Conservation (phyloP, 306 rosid genomes). For the Mucuna pruriens region DNA sequence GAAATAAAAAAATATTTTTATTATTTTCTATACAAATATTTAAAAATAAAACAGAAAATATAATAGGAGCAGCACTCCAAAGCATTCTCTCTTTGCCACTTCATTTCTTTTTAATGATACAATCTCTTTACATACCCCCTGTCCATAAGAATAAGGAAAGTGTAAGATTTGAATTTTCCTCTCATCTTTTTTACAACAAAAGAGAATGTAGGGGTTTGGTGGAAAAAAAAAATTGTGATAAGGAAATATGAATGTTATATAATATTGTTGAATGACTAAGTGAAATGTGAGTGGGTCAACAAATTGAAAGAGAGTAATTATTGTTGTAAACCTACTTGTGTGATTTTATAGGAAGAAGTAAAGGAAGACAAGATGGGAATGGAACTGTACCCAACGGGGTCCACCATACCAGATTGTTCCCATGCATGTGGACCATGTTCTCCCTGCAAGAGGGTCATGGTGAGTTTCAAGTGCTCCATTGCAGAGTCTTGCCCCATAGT, state of each 20-base stretch:
- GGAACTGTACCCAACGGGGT: slow-evolving; percentile 77
- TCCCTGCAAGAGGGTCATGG: slow-evolving; percentile 93
- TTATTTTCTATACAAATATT: background rate
- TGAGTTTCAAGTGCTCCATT: slow-evolving; percentile 82
- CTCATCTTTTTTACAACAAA: background rate
- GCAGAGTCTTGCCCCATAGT: slow-evolving; percentile 92
- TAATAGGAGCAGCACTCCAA: background rate
- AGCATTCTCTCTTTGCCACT: background rate
- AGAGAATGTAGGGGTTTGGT: background rate
- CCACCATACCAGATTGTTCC: slow-evolving; percentile 88
- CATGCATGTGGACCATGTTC: slow-evolving; percentile 96
- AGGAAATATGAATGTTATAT: background rate
- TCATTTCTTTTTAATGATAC: background rate
- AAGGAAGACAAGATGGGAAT: slow-evolving; percentile 44
- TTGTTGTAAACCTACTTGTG: slow-evolving; percentile 2
- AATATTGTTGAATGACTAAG: background rate
- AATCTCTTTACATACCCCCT: no score
- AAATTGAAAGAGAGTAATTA: background rate
- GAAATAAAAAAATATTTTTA: background rate
- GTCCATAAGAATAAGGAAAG: background rate
- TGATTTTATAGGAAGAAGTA: slow-evolving; percentile 46
- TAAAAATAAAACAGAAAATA: background rate
- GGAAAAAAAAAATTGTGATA: background rate
- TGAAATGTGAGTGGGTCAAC: background rate
- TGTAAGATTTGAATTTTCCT: background rate